Percentiles rank a stretch among this genome's conserved stretches.
Conservation (phyloP, 75 land plant species). For the Larix kaempferi region DNA sequence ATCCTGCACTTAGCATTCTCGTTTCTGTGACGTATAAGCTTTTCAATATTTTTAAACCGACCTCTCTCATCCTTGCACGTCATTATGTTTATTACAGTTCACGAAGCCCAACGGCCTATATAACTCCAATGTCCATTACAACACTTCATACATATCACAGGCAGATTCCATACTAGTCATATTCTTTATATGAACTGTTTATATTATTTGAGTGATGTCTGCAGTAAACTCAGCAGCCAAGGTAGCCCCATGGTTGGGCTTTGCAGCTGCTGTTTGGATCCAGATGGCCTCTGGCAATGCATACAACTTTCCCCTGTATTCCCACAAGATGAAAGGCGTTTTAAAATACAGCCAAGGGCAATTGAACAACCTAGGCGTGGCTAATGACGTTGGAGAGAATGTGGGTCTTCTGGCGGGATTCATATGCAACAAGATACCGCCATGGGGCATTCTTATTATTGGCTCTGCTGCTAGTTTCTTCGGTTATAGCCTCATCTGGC, state of each 20-base stretch:
- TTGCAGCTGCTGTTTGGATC: slow-evolving; percentile 45
- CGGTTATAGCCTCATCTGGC: slow-evolving; percentile 28
- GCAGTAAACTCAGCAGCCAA: background rate
- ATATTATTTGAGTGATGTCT: background rate
- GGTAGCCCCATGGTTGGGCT: slow-evolving; percentile 31
- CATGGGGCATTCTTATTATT: slow-evolving; percentile 24
- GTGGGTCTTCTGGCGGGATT: slow-evolving; percentile 31
- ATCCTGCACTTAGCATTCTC: no score
- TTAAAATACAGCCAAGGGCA: slow-evolving; percentile 32
- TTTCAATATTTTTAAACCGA: no score
- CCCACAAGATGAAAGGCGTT: slow-evolving; percentile 28
- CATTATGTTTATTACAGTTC: no score
- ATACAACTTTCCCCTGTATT: slow-evolving; percentile 43
- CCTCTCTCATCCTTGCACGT: no score
- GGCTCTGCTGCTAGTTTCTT: slow-evolving; percentile 20
- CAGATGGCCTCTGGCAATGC: slow-evolving; percentile 35
- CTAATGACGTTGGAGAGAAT: slow-evolving; percentile 40
- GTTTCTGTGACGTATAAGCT: no score
- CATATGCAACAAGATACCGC: slow-evolving; percentile 26
- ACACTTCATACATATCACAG: no score
- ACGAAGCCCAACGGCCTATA: no score
- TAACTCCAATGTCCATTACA: no score
- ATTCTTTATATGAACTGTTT: background rate
- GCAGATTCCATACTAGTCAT: no score
- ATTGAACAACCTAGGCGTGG: slow-evolving; percentile 42